These are phyloP conservation scores for Parafenestella ontariensis DNA, from an alignment of 2,329 filamentous ascomycete genomes.

Conservation along the genomic window DNA sequence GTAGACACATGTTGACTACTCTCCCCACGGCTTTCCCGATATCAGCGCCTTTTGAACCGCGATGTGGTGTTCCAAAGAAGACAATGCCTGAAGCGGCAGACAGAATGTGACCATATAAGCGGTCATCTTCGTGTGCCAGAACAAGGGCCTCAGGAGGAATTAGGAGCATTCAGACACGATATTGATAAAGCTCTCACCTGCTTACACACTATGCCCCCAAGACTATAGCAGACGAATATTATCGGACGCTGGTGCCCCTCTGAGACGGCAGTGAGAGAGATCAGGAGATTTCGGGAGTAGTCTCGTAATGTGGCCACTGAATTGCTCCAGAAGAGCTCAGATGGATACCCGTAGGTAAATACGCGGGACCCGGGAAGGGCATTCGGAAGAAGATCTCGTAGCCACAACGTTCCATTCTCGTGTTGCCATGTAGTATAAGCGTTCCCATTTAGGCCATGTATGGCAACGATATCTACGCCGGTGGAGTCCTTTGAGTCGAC, in stretches of 20 bases:
- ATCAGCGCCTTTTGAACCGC: slow-evolving; percentile 22
- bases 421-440: slow-evolving; percentile 50
- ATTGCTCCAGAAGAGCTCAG: slow-evolving; percentile 26
- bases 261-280: slow-evolving; percentile 12
- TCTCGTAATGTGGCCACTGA: slow-evolving; percentile 23
- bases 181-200: slow-evolving; percentile 18
- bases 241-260: slow-evolving; percentile 20
- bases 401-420: slow-evolving; percentile 42
- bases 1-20: slow-evolving; percentile 18
- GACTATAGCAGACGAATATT: slow-evolving; percentile 32
- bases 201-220: slow-evolving; percentile 31
- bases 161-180: slow-evolving; percentile 7
- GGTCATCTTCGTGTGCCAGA: slow-evolving; percentile 22
- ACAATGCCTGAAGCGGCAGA: slow-evolving; percentile 20
- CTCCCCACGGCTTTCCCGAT: slow-evolving; percentile 20
- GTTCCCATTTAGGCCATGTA: slow-evolving; percentile 53
- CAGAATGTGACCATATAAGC: slow-evolving; percentile 16
- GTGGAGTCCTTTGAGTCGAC: too few relatives aligned
- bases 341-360: slow-evolving; percentile 34
- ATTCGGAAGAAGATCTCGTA: slow-evolving; percentile 46
- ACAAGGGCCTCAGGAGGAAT: slow-evolving; percentile 26
- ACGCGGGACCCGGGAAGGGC: slow-evolving; percentile 25
- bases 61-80: slow-evolving; percentile 30
- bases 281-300: slow-evolving; percentile 24
- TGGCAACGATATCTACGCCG: slow-evolving; percentile 50